Conservation (phyloP, 257 asterid species). For the Salvia hispanica region DNA sequence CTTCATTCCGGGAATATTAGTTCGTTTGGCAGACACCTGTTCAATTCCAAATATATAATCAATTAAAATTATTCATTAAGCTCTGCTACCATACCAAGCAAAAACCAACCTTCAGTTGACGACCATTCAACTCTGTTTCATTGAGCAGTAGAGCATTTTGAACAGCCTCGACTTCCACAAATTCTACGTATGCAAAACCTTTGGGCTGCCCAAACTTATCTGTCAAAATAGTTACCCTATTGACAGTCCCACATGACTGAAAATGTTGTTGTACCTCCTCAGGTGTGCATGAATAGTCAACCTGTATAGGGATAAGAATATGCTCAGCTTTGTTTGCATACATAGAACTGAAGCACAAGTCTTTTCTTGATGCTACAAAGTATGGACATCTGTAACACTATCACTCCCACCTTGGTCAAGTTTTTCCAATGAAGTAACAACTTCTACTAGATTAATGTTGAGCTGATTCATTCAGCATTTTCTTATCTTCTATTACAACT, state of each 20-base stretch:
- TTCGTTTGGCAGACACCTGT: conserved; percentile 64
- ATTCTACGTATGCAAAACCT: conserved; percentile 58
- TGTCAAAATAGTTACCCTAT: conserved; percentile 53
- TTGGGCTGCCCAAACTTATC: conserved; percentile 56
- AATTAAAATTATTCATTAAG: neutral
- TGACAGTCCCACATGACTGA: conserved; percentile 57
- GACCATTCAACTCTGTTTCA: conserved; percentile 55
- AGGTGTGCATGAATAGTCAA: conserved; percentile 58
- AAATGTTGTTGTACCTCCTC: conserved; percentile 63
- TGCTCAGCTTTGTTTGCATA: neutral
- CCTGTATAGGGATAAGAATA: conserved; percentile 33
- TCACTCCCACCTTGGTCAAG: neutral
- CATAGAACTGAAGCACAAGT: neutral
- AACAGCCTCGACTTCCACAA: conserved; percentile 53
- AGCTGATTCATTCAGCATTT: conserved; percentile 11
- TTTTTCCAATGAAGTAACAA: neutral
- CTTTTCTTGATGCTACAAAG: neutral
- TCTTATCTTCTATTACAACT: neutral
- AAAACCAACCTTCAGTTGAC: conserved; percentile 50
- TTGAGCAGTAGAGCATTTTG: conserved; percentile 52
- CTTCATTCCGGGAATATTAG: conserved; percentile 66
- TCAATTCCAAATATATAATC: conserved; percentile 9
- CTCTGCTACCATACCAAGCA: conserved; percentile 12
- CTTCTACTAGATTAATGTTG: neutral
- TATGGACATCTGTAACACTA: neutral